A percentile compares a stretch with the other conserved stretches of the same genome.
phyloP scores from a whole-genome alignment of 495 filamentous ascomycete genomes.

The Lophiotrema nucula region DNA sequence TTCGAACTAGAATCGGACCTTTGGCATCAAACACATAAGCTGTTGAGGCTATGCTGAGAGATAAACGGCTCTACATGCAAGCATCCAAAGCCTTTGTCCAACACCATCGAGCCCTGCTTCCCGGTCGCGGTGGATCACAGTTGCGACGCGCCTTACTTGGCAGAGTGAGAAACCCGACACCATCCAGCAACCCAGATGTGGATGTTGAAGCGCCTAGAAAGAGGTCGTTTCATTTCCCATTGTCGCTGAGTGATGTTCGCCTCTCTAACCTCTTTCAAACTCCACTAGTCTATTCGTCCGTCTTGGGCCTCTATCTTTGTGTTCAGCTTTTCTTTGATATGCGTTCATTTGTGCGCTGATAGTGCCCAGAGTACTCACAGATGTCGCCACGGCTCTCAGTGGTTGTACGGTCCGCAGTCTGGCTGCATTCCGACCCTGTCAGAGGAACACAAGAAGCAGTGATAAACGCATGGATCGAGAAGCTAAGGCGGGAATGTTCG shows the following conservation, averaged over 20 bases:
- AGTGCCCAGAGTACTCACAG: slow-evolving; percentile 12
- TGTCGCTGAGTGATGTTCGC: background rate
- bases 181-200: background rate
- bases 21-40: slow-evolving; percentile 3
- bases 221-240: slow-evolving; percentile 9
- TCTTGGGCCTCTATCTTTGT: slow-evolving; percentile 4
- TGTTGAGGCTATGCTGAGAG: slow-evolving; percentile 26
- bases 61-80: background rate
- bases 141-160: slow-evolving; percentile 16
- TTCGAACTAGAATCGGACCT: slow-evolving; percentile 11
- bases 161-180: slow-evolving; percentile 13
- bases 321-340: background rate
- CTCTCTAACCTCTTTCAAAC: slow-evolving; percentile 18
- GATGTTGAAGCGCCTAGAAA: background rate
- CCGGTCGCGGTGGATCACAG: background rate
- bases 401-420: slow-evolving; percentile 30
- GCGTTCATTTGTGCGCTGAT: slow-evolving; percentile 4
- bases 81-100: background rate
- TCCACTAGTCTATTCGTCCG: background rate
- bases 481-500: slow-evolving; percentile 14
- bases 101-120: background rate
- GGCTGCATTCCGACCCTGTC: background rate
- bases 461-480: slow-evolving; percentile 25
- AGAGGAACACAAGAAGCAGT: background rate
- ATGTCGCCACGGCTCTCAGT: slow-evolving; percentile 21